These are phyloP conservation scores for Cladorrhinum sp. DNA, from an alignment of 2,329 filamentous ascomycete genomes.

Conservation along the genomic window DNA sequence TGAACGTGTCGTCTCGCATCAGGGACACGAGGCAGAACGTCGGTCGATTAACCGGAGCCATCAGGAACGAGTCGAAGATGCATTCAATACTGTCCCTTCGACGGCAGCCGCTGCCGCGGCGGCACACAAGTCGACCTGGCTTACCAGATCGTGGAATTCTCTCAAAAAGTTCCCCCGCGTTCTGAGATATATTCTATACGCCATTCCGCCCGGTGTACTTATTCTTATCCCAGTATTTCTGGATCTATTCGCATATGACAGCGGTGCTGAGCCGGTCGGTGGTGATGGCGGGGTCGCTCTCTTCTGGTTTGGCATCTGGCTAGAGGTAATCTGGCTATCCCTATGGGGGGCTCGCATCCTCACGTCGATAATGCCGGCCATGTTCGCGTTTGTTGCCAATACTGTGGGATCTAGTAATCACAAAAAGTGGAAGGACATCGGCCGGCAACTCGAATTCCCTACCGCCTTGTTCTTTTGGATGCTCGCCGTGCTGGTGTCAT, in stretches of 20 bases:
- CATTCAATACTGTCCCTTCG: conserved; percentile 38
- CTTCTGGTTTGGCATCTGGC: conserved; percentile 92
- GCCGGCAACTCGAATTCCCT: conserved; percentile 78
- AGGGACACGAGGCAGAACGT: conserved; percentile 36
- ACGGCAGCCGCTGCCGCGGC: neutral
- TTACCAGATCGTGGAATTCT: conserved; percentile 40
- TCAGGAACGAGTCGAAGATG: conserved; percentile 41
- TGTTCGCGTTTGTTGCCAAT: conserved; percentile 57
- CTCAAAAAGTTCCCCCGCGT: conserved; percentile 50
- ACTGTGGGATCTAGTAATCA: conserved; percentile 77
- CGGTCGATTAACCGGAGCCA: conserved; percentile 35
- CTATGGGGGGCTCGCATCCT: conserved; percentile 71
- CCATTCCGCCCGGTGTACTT: conserved; percentile 44
- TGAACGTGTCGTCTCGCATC: conserved; percentile 45
- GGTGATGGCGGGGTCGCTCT: conserved; percentile 72
- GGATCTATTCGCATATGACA: conserved; percentile 40
- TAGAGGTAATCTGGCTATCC: conserved; percentile 89
- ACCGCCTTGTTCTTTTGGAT: conserved; percentile 89
- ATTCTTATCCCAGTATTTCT: conserved; percentile 48
- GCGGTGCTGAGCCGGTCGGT: conserved; percentile 47
- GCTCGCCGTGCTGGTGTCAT: conserved; percentile 81
- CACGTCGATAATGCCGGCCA: conserved; percentile 48
- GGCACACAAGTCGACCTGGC: conserved; percentile 27
- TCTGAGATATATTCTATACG: conserved; percentile 48
- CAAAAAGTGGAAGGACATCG: conserved; percentile 92